Evolutionary conservation across 768 basidiomycete genomes (phyloP).

Genomic region (Tylopilus balloui): DNA sequence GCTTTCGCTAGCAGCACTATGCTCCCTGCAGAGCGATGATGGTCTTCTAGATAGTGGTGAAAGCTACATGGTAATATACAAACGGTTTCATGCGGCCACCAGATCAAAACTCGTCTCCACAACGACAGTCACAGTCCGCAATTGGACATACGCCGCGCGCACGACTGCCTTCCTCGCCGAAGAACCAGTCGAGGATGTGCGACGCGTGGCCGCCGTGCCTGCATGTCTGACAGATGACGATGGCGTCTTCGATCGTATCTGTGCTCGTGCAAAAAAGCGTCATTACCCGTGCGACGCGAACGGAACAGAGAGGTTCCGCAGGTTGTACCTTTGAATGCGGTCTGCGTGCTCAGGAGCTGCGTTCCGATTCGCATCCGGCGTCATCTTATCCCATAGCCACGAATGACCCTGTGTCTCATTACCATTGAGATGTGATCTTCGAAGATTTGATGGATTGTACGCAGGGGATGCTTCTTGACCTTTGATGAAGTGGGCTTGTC

Average conservation of each 20-base stretch:
- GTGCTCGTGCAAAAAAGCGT: slow-evolving; percentile 1
- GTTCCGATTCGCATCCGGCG: slow-evolving; percentile 58
- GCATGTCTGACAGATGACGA: slow-evolving; percentile 83
- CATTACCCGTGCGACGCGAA: neutral
- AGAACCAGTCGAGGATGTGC: slow-evolving; percentile 84
- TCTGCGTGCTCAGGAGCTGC: slow-evolving; percentile 47
- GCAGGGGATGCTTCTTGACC: slow-evolving; percentile 21
- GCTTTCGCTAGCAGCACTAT: slow-evolving; percentile 75
- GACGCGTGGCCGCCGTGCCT: slow-evolving; percentile 85
- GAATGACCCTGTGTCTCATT: slow-evolving; percentile 59
- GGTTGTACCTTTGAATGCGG: slow-evolving; percentile 48
- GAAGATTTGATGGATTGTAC: slow-evolving; percentile 43
- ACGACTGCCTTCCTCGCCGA: slow-evolving; percentile 53
- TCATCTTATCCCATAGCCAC: slow-evolving; percentile 71
- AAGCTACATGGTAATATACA: slow-evolving; percentile 46
- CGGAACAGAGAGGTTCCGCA: neutral
- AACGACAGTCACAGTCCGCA: slow-evolving; percentile 68
- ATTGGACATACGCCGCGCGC: slow-evolving; percentile 63
- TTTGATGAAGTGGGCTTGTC: slow-evolving; percentile 20
- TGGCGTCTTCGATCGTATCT: slow-evolving; percentile 81
- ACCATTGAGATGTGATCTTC: slow-evolving; percentile 76
- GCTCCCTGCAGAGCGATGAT: slow-evolving; percentile 51
- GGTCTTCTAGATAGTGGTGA: slow-evolving; percentile 74
- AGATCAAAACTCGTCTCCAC: slow-evolving; percentile 51
- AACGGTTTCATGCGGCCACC: slow-evolving; percentile 19